Evolutionary conservation across 768 basidiomycete genomes (phyloP).

Genomic region (Naematelia encephala): DNA sequence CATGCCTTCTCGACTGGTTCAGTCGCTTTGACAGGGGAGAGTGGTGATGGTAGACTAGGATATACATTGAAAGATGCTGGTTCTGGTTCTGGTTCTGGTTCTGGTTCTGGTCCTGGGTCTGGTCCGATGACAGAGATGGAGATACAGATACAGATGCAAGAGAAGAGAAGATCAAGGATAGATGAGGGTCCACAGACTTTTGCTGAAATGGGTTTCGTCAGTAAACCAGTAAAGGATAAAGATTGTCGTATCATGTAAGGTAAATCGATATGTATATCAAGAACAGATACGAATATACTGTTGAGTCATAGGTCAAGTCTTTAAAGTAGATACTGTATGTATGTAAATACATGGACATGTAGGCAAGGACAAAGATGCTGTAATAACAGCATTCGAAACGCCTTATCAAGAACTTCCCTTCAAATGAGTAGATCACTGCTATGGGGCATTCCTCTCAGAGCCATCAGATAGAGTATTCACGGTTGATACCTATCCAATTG

Average conservation of each 20-base stretch:
- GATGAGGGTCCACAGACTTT: conserved; percentile 68
- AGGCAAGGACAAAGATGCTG: no score
- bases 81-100: neutral
- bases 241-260: conserved; percentile 80
- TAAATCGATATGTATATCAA: no score
- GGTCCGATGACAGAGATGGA: neutral
- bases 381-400: no score
- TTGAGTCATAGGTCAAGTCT: no score
- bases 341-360: no score
- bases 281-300: no score
- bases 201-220: conserved; percentile 88
- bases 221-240: conserved; percentile 71
- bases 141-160: conserved; percentile 1
- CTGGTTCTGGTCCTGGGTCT: neutral
- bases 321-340: no score
- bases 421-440: no score
- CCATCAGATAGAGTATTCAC: no score
- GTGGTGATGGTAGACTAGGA: conserved; percentile 1
- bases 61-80: neutral
- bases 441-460: no score
- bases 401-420: no score
- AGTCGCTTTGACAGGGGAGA: neutral
- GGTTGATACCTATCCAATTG: no score
- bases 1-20: neutral
- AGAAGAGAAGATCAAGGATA: neutral